phyloP scores from a whole-genome alignment of 116 monocot species.

The Zostera marina region DNA sequence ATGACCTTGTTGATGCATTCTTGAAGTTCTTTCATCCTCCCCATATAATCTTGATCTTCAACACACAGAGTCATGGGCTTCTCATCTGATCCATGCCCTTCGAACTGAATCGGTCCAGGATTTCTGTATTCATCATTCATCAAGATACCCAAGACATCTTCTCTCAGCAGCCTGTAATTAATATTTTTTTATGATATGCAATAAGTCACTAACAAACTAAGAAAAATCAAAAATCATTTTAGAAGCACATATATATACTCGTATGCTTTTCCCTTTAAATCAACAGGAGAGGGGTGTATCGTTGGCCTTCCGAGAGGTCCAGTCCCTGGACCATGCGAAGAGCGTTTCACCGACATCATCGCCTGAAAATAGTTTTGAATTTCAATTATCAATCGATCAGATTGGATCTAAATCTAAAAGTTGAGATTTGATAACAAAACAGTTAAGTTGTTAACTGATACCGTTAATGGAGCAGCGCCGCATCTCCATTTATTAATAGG shows the following conservation, averaged over 20 bases:
- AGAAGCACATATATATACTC: too few species aligned
- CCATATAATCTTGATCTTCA: slow-evolving; percentile 97
- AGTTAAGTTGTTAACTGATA: too few species aligned
- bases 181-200: background rate
- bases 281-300: slow-evolving; percentile 56
- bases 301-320: slow-evolving; percentile 66
- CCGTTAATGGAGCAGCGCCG: slow-evolving; percentile 78
- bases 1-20: slow-evolving; percentile 52
- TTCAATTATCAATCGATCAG: too few species aligned
- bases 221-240: background rate
- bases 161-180: slow-evolving; percentile 54
- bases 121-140: slow-evolving; percentile 85
- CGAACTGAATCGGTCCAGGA: slow-evolving; percentile 85
- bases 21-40: slow-evolving; percentile 87
- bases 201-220: background rate
- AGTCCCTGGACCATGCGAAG: slow-evolving; percentile 59
- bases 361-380: too few species aligned
- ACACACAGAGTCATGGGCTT: slow-evolving; percentile 49
- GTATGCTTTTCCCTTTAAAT: slow-evolving; percentile 87
- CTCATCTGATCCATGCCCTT: slow-evolving; percentile 56
- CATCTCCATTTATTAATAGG: slow-evolving; percentile 81
- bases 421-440: too few species aligned
- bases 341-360: slow-evolving; percentile 85
- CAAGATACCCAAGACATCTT: slow-evolving; percentile 45
- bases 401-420: too few species aligned